Conservation (phyloP, 1,284 basidiomycete species). For the Coriolopsis trogii region DNA sequence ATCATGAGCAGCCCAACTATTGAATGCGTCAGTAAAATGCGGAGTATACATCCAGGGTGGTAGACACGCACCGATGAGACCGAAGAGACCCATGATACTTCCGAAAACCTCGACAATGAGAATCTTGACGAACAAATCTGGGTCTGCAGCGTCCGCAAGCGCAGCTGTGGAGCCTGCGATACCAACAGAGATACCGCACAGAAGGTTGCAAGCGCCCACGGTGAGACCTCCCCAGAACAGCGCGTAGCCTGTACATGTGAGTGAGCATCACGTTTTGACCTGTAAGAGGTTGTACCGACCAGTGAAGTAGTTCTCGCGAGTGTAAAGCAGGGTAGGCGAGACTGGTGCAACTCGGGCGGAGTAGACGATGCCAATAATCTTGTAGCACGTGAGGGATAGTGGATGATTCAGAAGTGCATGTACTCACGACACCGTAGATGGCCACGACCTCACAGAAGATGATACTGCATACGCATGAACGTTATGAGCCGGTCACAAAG, state of each 20-base stretch:
- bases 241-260: slow-evolving; percentile 65
- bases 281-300: slow-evolving; percentile 46
- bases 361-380: slow-evolving; percentile 96
- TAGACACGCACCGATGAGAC: slow-evolving; percentile 78
- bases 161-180: slow-evolving; percentile 93
- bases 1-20: slow-evolving; percentile 73
- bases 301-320: slow-evolving; percentile 87
- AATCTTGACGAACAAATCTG: slow-evolving; percentile 91
- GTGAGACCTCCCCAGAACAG: slow-evolving; percentile 96
- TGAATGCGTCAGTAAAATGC: not conserved
- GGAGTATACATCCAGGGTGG: not conserved
- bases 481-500: not conserved
- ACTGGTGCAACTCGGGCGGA: slow-evolving; percentile 75
- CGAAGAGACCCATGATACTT: slow-evolving; percentile 89
- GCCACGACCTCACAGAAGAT: slow-evolving; percentile 99
- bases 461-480: slow-evolving; percentile 65
- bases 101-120: slow-evolving; percentile 95
- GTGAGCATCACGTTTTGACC: not conserved
- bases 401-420: not conserved
- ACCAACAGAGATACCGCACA: slow-evolving; percentile 91
- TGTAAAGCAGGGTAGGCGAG: slow-evolving; percentile 70
- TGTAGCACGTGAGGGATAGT: not conserved
- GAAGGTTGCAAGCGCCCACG: slow-evolving; percentile 89
- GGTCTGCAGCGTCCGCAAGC: slow-evolving; percentile 90
- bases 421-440: slow-evolving; percentile 89